Conservation (phyloP, 1,284 basidiomycete genomes). For the Ceratobasidium papillatum region DNA sequence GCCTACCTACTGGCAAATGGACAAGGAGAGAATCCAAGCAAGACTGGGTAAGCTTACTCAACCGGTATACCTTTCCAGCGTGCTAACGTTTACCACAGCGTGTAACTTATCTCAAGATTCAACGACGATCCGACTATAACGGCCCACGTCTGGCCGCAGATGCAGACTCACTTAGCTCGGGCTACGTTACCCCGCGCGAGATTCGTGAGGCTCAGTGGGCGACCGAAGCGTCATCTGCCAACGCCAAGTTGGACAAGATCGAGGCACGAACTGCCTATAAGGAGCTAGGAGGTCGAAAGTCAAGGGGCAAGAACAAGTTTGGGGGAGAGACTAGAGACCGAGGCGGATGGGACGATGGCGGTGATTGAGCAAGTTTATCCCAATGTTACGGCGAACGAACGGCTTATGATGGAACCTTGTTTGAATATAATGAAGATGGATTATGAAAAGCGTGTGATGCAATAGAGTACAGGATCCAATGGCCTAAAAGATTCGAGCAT, state of each 20-base stretch:
- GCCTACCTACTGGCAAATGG: conserved; percentile 81
- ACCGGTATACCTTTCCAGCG: background rate
- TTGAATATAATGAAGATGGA: background rate
- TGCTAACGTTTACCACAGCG: conserved; percentile 13
- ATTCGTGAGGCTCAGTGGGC: conserved; percentile 78
- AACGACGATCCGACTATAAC: conserved; percentile 36
- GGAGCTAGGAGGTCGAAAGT: conserved; percentile 84
- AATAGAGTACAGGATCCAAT: conserved; percentile 1
- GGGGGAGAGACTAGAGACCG: conserved; percentile 69
- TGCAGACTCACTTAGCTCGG: conserved; percentile 55
- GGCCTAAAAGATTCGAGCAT: background rate
- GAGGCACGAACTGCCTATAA: conserved; percentile 92
- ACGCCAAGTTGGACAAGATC: conserved; percentile 69
- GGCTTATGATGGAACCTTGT: background rate
- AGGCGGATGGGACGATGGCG: conserved; percentile 66
- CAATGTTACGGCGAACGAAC: background rate
- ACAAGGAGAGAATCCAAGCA: conserved; percentile 86
- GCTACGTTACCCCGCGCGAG: conserved; percentile 81
- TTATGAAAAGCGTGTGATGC: background rate
- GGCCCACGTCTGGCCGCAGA: conserved; percentile 31
- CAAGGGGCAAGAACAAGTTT: conserved; percentile 68
- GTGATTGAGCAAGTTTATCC: conserved; percentile 44
- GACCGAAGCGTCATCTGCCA: conserved; percentile 60
- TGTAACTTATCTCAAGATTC: conserved; percentile 40
- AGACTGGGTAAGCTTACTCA: conserved; percentile 63